phyloP scores from a whole-genome alignment of 306 rosid genomes.

The Albizia julibrissin region DNA sequence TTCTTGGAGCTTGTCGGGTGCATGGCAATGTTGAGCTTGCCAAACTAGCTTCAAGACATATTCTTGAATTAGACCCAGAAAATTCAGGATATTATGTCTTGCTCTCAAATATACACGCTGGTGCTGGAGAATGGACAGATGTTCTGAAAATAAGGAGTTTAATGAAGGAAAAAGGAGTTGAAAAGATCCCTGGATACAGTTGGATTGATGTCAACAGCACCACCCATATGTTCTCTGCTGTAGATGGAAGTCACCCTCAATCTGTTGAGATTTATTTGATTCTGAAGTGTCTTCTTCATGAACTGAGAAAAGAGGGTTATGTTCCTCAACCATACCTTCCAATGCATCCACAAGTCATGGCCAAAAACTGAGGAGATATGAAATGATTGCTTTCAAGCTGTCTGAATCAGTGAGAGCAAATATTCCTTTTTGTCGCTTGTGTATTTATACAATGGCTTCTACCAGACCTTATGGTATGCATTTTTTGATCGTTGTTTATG shows the following conservation, averaged over 20 bases:
- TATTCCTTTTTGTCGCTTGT: conserved; percentile 21
- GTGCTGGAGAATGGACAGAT: conserved; percentile 70
- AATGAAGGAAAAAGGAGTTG: conserved; percentile 78
- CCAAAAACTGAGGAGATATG: conserved; percentile 33
- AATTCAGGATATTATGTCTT: conserved; percentile 83
- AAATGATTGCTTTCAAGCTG: conserved; percentile 27
- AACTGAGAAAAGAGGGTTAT: conserved; percentile 76
- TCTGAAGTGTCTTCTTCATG: conserved; percentile 62
- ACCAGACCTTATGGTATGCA: conserved; percentile 10
- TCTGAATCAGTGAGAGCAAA: conserved; percentile 19
- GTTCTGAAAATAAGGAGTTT: conserved; percentile 63
- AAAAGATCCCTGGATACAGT: conserved; percentile 76
- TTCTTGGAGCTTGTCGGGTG: conserved; percentile 84
- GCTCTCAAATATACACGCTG: conserved; percentile 69
- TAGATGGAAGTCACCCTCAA: conserved; percentile 68
- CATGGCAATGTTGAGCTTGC: conserved; percentile 82
- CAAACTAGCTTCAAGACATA: conserved; percentile 58
- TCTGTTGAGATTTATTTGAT: conserved; percentile 56
- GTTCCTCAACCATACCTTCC: conserved; percentile 73
- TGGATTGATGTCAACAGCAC: conserved; percentile 76
- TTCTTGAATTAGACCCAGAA: conserved; percentile 66
- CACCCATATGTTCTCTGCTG: conserved; percentile 75
- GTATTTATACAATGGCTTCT: not conserved
- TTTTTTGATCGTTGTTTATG: conserved; percentile 1
- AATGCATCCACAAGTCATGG: conserved; percentile 55